phyloP scores from a whole-genome alignment of 805 yeast genomes.

The Ogataea zsoltii region DNA sequence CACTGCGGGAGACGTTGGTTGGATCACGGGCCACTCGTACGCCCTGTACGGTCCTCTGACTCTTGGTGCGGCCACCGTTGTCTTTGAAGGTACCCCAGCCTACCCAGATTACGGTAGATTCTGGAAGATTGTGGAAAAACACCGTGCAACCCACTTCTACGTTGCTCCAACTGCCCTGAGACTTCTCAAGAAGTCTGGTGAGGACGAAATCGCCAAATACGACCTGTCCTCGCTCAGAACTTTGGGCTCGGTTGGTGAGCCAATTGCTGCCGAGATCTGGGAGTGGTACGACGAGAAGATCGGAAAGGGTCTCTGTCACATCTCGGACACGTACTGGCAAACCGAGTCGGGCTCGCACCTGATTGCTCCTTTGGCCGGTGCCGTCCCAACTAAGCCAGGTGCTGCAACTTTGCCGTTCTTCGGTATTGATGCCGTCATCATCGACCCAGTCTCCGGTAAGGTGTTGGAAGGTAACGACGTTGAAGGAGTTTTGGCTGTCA shows the following conservation, averaged over 20 bases:
- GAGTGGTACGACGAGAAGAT: conserved; percentile 95
- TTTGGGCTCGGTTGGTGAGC: conserved; percentile 97
- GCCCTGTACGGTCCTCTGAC: conserved; percentile 92
- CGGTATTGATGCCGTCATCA: conserved; percentile 86
- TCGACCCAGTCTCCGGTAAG: conserved; percentile 90
- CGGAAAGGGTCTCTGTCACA: conserved; percentile 86
- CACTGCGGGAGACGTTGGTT: conserved; percentile 98
- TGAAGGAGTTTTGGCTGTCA: conserved; percentile 93
- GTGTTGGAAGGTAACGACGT: conserved; percentile 86
- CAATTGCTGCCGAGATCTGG: conserved; percentile 97
- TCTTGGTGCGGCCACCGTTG: conserved; percentile 86
- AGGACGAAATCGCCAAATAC: conserved; percentile 73
- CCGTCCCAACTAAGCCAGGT: conserved; percentile 94
- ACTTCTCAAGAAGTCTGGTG: conserved; percentile 81
- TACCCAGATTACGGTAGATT: conserved; percentile 93
- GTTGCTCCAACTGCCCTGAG: conserved; percentile 98
- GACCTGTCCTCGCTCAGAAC: conserved; percentile 87
- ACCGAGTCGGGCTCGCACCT: conserved; percentile 97
- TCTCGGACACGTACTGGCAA: conserved; percentile 98
- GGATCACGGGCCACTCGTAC: conserved; percentile 99
- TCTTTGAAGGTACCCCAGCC: conserved; percentile 97
- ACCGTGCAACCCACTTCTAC: conserved; percentile 92
- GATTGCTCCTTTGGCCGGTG: conserved; percentile 93
- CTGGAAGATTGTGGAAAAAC: conserved; percentile 93
- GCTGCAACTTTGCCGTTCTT: conserved; percentile 96